These are phyloP conservation scores for Colletotrichum chlorophyti DNA, from an alignment of 2,329 filamentous ascomycete genomes.

Conservation along the genomic window DNA sequence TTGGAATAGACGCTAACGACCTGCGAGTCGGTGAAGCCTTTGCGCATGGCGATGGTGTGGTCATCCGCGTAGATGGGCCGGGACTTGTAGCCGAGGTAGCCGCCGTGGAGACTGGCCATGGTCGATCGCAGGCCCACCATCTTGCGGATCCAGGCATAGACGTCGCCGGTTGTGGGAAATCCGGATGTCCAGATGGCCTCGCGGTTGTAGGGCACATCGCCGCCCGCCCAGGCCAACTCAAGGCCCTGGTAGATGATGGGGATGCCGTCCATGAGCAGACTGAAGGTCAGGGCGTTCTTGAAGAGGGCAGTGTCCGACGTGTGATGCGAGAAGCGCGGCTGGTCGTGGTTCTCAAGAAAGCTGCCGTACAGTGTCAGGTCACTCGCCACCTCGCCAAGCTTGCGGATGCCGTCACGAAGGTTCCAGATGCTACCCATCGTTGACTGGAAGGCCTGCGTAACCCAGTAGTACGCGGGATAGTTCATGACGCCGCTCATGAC, in stretches of 20 bases:
- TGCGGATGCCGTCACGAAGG: constrained; percentile 40
- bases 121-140: constrained; percentile 17
- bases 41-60: constrained; percentile 24
- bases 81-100: constrained; percentile 24
- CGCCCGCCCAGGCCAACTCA: constrained; percentile 65
- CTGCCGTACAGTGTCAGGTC: constrained; percentile 24
- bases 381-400: not conserved
- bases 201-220: constrained; percentile 56
- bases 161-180: constrained; percentile 54
- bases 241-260: constrained; percentile 72
- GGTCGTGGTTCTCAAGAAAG: constrained; percentile 68
- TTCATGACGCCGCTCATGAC: constrained; percentile 66
- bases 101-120: constrained; percentile 11
- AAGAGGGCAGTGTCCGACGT: constrained; percentile 61
- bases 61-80: constrained; percentile 5
- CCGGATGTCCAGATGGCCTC: constrained; percentile 64
- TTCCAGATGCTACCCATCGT: constrained; percentile 39
- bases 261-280: constrained; percentile 66
- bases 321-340: constrained; percentile 57
- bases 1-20: constrained; percentile 27
- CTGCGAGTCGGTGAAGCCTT: constrained; percentile 18
- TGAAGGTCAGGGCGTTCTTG: constrained; percentile 67
- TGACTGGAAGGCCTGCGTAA: constrained; percentile 43
- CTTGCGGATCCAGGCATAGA: constrained; percentile 46
- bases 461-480: constrained; percentile 58